Conservation (phyloP, 2,329 filamentous ascomycete species). For the Clonostachys solani region DNA sequence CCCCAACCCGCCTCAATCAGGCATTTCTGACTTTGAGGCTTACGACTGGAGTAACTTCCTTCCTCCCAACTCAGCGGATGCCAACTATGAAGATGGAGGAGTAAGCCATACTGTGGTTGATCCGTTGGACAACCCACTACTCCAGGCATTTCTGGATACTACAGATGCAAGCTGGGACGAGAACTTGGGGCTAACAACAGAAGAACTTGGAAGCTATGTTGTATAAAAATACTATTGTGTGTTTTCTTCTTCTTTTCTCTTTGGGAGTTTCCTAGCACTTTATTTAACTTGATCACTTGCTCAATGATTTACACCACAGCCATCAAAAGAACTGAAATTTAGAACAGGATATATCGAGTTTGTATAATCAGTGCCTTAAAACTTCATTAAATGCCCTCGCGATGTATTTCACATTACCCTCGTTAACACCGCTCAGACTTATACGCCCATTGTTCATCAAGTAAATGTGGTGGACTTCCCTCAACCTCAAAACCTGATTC, state of each 20-base stretch:
- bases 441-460: constrained; percentile 4
- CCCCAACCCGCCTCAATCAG: background rate
- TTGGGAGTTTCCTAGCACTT: too few species aligned
- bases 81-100: constrained; percentile 2
- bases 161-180: constrained; percentile 5
- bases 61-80: constrained; percentile 3
- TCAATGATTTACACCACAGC: too few species aligned
- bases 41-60: constrained; percentile 7
- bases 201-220: constrained; percentile 1
- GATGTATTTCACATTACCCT: constrained; percentile 6
- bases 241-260: too few species aligned
- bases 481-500: constrained; percentile 15
- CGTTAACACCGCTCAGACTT: constrained; percentile 5
- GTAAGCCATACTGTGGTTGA: constrained; percentile 2
- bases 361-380: too few species aligned
- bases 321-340: too few species aligned
- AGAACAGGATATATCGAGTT: too few species aligned
- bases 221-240: too few species aligned
- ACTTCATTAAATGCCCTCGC: constrained; percentile 4
- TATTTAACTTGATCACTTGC: too few species aligned
- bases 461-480: constrained; percentile 2
- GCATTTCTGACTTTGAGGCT: constrained; percentile 1
- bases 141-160: constrained; percentile 7
- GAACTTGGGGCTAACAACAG: background rate
- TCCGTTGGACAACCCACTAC: constrained; percentile 6